phyloP scores from a whole-genome alignment of 1,139 yeast species.

The Yamadazyma trypodendri region DNA sequence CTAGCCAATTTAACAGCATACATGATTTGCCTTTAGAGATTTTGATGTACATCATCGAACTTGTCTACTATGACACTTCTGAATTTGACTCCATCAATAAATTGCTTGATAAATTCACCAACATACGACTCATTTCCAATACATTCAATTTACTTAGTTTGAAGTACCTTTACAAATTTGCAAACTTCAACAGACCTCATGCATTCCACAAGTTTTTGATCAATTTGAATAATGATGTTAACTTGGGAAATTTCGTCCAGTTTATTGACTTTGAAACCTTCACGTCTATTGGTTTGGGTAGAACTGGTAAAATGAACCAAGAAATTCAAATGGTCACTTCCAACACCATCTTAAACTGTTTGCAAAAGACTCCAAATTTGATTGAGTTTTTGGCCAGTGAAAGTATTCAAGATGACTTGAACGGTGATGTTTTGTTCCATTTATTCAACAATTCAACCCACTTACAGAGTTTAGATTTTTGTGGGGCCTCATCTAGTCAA shows the following conservation, averaged over 20 bases:
- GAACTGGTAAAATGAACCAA: slow-evolving; percentile 86
- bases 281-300: slow-evolving; percentile 86
- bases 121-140: slow-evolving; percentile 27
- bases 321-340: slow-evolving; percentile 90
- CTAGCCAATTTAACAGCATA: slow-evolving; percentile 7
- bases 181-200: slow-evolving; percentile 76
- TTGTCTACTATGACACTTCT: slow-evolving; percentile 38
- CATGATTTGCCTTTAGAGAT: slow-evolving; percentile 41
- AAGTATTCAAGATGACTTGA: slow-evolving; percentile 82
- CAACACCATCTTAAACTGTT: slow-evolving; percentile 62
- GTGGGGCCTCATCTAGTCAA: slow-evolving; percentile 74
- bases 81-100: slow-evolving; percentile 38
- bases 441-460: slow-evolving; percentile 60
- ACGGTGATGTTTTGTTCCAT: slow-evolving; percentile 54
- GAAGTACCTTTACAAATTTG: slow-evolving; percentile 59
- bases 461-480: slow-evolving; percentile 76
- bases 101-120: slow-evolving; percentile 42
- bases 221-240: slow-evolving; percentile 50
- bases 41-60: slow-evolving; percentile 42
- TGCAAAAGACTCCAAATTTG: slow-evolving; percentile 63
- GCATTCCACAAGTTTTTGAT: slow-evolving; percentile 71
- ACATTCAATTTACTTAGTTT: slow-evolving; percentile 33
- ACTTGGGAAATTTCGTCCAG: slow-evolving; percentile 64
- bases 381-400: slow-evolving; percentile 82
- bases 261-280: slow-evolving; percentile 85